Base-by-base conservation (phyloP, 2,329 filamentous ascomycete species). In the Penicillium aurantiogriseum region DNA sequence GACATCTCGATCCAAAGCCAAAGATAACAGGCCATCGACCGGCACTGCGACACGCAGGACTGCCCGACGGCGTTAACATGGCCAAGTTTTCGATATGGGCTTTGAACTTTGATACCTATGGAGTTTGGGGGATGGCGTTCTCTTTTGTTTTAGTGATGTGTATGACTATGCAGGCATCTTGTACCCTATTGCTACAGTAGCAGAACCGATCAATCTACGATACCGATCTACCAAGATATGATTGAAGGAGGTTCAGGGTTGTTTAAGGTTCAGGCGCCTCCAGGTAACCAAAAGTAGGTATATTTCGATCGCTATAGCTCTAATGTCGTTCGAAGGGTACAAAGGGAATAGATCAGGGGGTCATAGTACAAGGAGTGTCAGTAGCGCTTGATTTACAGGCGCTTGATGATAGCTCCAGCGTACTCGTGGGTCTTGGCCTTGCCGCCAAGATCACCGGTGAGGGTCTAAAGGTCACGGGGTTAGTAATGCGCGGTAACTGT, bases 401-500 rank as follows among this genome's bases (percentile, higher is more conserved):
- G 81, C 72, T 81, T 81, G 78, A 97, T 97, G 75, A 99, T 97
- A 67, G 94, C 93, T 60, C 84, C 84, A 58, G 94, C 91, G 78
- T 95, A 99, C 82, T 99, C 91, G 80, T 88, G 82, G 59, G 94
- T 99, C 87, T 95, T 96, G 71, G 94, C 85, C 83, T 92, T 96
- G 76, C 94, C 94, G 70, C 94, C 94, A 70, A 99, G 83, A 79
- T 99, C 94, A 71, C 94, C 93, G 35, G 94, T 99, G 77, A 99
- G 87, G 62, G 86, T 79, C 84, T 85, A 70, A 36, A 54, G 27
- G 64, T 62, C 50, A 62, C 46, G 8, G 5, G 21, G 44, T 48
- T 40, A 44, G 11, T 27, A 27, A n/a, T 27, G 33, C 25, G n/a
- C 23, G 17, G 35, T 25, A n/a, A 4, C 11, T 23, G 44, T 23